Percentiles rank a stretch among this genome's conserved stretches.
Evolutionary conservation across 495 filamentous ascomycete genomes (phyloP).

Genomic region (Xylaria longipes): DNA sequence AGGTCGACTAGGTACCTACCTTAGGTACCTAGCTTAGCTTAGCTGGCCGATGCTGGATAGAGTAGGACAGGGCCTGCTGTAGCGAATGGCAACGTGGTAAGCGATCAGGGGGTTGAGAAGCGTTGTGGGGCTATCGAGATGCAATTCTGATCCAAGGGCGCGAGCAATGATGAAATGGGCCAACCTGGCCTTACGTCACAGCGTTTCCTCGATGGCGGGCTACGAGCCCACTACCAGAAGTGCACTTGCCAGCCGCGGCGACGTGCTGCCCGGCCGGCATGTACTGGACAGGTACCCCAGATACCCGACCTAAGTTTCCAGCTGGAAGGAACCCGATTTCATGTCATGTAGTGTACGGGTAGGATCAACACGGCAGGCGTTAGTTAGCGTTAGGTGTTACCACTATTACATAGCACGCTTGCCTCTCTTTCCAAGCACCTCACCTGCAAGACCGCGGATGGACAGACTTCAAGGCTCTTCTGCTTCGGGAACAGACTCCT

Average conservation of each 20-base stretch:
- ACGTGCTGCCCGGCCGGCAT: not conserved
- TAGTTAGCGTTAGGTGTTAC: constrained; percentile 6
- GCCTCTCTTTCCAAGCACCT: not conserved
- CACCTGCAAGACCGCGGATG: constrained; percentile 3
- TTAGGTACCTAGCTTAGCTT: no score
- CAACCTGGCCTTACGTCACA: constrained; percentile 24
- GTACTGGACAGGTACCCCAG: not conserved
- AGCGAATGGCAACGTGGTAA: constrained; percentile 14
- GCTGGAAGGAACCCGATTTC: constrained; percentile 18
- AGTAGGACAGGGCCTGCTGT: not conserved
- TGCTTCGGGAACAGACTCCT: not conserved
- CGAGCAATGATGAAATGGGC: constrained; percentile 23
- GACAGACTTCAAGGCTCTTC: not conserved
- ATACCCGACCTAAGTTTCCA: not conserved
- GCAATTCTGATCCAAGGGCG: not conserved
- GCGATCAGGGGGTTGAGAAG: not conserved
- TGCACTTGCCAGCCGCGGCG: not conserved
- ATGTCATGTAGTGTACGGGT: constrained; percentile 10
- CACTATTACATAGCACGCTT: not conserved
- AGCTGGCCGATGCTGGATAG: not conserved
- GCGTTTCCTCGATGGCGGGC: constrained; percentile 3
- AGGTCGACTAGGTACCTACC: not conserved
- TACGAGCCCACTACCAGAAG: not conserved
- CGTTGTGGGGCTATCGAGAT: constrained; percentile 1
- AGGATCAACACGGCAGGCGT: constrained; percentile 8